Evolutionary conservation across 2,329 filamentous ascomycete species (phyloP).

Genomic region (Tolypocladium ovalisporum): DNA sequence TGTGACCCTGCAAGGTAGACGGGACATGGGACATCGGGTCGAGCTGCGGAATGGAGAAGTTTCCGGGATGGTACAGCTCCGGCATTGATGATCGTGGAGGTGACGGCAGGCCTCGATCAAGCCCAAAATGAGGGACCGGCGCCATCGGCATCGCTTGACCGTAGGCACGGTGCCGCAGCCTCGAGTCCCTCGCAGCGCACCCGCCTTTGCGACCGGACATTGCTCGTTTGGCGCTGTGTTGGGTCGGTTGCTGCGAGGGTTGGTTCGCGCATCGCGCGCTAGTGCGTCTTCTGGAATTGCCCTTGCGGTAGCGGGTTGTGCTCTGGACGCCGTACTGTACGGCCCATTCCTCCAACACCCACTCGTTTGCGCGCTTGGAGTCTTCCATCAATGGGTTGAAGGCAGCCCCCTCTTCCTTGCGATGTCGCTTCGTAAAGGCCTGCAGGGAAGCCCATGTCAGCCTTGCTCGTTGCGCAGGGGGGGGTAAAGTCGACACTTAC

Average conservation of each 20-base stretch:
- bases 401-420: slow-evolving; percentile 6
- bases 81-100: slow-evolving; percentile 10
- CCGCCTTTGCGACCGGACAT: slow-evolving; percentile 22
- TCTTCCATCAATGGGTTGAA: slow-evolving; percentile 13
- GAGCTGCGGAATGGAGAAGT: slow-evolving; percentile 10
- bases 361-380: slow-evolving; percentile 59
- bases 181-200: slow-evolving; percentile 16
- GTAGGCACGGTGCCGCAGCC: slow-evolving; percentile 12
- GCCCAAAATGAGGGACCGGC: neutral
- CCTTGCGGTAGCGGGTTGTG: slow-evolving; percentile 68
- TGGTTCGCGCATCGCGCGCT: slow-evolving; percentile 5
- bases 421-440: slow-evolving; percentile 31
- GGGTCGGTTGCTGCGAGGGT: slow-evolving; percentile 10
- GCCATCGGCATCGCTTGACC: slow-evolving; percentile 7
- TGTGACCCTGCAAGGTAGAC: neutral
- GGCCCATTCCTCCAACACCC: slow-evolving; percentile 65
- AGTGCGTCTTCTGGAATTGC: slow-evolving; percentile 18
- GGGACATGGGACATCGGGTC: slow-evolving; percentile 3
- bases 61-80: slow-evolving; percentile 10
- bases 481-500: slow-evolving; percentile 41
- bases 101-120: slow-evolving; percentile 4
- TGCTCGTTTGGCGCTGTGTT: slow-evolving; percentile 17
- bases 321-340: slow-evolving; percentile 65
- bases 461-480: neutral
- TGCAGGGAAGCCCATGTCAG: slow-evolving; percentile 9